phyloP scores from a whole-genome alignment of 1,284 basidiomycete genomes.

The Cystobasidium pallidum region DNA sequence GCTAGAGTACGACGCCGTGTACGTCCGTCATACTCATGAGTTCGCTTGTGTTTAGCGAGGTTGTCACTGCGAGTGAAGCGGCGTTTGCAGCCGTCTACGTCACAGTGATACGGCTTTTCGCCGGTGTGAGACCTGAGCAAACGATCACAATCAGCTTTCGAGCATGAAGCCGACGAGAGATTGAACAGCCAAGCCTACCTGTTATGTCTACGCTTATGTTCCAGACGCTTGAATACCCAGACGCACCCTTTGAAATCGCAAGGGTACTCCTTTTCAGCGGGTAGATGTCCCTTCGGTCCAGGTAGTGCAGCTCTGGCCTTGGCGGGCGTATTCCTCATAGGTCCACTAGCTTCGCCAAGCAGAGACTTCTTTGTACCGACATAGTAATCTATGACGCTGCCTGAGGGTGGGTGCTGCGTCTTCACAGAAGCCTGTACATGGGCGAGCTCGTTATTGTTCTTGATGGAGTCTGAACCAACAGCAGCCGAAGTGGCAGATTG shows the following conservation, averaged over 20 bases:
- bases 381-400: too few relatives aligned
- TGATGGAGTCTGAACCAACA: neutral
- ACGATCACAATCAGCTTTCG: neutral
- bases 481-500: slow-evolving; percentile 2
- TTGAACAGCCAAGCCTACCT: neutral
- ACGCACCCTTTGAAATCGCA: slow-evolving; percentile 38
- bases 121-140: slow-evolving; percentile 27
- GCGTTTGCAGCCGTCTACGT: slow-evolving; percentile 23
- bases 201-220: slow-evolving; percentile 32
- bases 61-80: slow-evolving; percentile 37
- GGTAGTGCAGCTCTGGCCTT: slow-evolving; percentile 1
- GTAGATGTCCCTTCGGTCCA: slow-evolving; percentile 18
- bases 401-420: too few relatives aligned
- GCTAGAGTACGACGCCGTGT: slow-evolving; percentile 11
- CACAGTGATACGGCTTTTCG: slow-evolving; percentile 33
- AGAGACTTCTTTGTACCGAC: too few relatives aligned
- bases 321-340: neutral
- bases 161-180: neutral
- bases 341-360: too few relatives aligned
- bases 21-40: slow-evolving; percentile 27
- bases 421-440: too few relatives aligned
- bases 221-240: slow-evolving; percentile 29
- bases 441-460: slow-evolving; percentile 15
- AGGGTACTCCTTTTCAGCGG: slow-evolving; percentile 19
- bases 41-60: slow-evolving; percentile 33